phyloP scores from a whole-genome alignment of 176 grass and related monocot species.

The Cocos nucifera region DNA sequence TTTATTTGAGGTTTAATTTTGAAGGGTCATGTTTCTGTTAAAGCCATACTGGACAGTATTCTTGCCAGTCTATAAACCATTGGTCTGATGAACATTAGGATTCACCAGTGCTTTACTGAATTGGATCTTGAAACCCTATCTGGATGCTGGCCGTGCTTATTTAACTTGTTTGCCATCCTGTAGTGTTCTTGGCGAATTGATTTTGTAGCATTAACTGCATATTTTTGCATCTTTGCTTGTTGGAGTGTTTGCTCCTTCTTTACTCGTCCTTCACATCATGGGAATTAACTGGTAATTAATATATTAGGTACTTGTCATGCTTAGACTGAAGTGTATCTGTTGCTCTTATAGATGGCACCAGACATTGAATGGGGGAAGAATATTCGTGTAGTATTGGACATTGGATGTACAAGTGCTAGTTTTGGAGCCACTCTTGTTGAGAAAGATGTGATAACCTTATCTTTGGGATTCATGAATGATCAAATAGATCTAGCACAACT shows the following conservation, averaged over 20 bases:
- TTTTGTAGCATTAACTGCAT: too few species aligned
- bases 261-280: too few species aligned
- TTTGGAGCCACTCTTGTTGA: conserved; percentile 59
- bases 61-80: too few species aligned
- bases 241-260: neutral
- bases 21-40: too few species aligned
- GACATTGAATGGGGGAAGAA: conserved; percentile 98
- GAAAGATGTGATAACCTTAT: conserved; percentile 67
- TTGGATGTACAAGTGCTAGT: conserved; percentile 61
- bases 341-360: conserved; percentile 70
- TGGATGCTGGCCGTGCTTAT: neutral
- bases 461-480: conserved; percentile 63
- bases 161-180: neutral
- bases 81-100: too few species aligned
- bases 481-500: conserved; percentile 76
- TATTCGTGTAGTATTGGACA: conserved; percentile 71
- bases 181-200: too few species aligned
- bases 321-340: conserved; percentile 16
- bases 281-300: too few species aligned
- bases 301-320: neutral
- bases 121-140: too few species aligned
- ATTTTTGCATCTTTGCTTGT: neutral
- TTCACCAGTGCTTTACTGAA: too few species aligned
- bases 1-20: too few species aligned
- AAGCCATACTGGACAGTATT: too few species aligned